Conservation (phyloP, 768 basidiomycete species). For the Boletellus sp. region DNA sequence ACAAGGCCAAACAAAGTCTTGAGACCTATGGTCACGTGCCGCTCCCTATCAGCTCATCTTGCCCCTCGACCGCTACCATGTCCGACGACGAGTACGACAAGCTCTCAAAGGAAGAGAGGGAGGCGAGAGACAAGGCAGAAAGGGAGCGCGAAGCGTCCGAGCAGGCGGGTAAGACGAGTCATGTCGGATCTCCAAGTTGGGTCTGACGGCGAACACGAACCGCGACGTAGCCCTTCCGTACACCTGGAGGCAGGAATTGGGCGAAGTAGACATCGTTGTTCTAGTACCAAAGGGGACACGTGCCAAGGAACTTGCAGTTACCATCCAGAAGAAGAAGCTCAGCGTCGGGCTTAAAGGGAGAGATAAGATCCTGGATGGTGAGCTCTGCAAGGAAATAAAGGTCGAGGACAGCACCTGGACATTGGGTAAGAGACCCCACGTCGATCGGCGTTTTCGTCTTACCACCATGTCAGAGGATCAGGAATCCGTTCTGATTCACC, state of each 20-base stretch:
- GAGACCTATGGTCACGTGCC: slow-evolving; percentile 24
- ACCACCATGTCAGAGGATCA: slow-evolving; percentile 64
- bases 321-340: slow-evolving; percentile 78
- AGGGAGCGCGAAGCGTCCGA: slow-evolving; percentile 69
- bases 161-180: slow-evolving; percentile 67
- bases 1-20: slow-evolving; percentile 33
- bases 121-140: slow-evolving; percentile 64
- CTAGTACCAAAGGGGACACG: slow-evolving; percentile 87
- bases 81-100: slow-evolving; percentile 65
- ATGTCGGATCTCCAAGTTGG: slow-evolving; percentile 11
- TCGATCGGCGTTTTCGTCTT: slow-evolving; percentile 1
- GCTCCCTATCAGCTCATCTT: slow-evolving; percentile 21
- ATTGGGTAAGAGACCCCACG: slow-evolving; percentile 55
- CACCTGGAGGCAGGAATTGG: slow-evolving; percentile 85
- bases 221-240: slow-evolving; percentile 73
- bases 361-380: slow-evolving; percentile 83
- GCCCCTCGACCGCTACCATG: slow-evolving; percentile 27
- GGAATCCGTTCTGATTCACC: slow-evolving; percentile 63
- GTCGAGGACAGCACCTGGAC: slow-evolving; percentile 98
- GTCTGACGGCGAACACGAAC: slow-evolving; percentile 13
- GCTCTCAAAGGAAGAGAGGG: slow-evolving; percentile 71
- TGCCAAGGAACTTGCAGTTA: slow-evolving; percentile 67
- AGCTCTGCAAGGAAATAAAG: slow-evolving; percentile 90
- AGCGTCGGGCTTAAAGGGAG: slow-evolving; percentile 82
- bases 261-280: slow-evolving; percentile 78